phyloP scores from a whole-genome alignment of 345 rosid species.

The Brassica carinata region DNA sequence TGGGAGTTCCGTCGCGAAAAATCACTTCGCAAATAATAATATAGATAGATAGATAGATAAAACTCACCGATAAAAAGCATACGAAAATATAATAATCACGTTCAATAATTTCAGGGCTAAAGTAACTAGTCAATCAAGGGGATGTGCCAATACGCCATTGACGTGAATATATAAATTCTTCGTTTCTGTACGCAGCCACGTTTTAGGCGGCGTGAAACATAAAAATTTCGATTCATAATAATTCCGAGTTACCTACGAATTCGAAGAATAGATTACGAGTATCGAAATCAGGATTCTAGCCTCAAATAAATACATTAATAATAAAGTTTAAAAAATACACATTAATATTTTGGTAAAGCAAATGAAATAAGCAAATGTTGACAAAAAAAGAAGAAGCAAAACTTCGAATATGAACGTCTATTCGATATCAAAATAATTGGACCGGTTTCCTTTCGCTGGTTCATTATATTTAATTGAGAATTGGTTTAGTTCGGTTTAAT shows the following conservation, averaged over 20 bases:
- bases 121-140: not conserved
- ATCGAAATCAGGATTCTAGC: not conserved
- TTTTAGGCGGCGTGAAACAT: not conserved
- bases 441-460: no score
- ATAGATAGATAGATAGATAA: no score
- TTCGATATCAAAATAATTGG: no score
- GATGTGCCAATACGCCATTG: constrained; percentile 14
- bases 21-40: no score
- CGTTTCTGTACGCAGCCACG: not conserved
- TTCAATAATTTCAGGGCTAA: not conserved
- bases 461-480: no score
- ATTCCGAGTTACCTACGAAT: not conserved
- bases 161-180: not conserved
- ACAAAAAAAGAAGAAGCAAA: not conserved
- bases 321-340: not conserved
- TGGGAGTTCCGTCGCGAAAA: no score
- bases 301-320: not conserved
- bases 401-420: not conserved
- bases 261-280: not conserved
- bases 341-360: not conserved
- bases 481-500: no score
- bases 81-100: constrained; percentile 5
- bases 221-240: not conserved
- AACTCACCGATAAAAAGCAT: not conserved
- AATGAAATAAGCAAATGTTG: not conserved